Evolutionary conservation across 768 basidiomycete species (phyloP).

Genomic region (Phlebiopsis flavidoalba): DNA sequence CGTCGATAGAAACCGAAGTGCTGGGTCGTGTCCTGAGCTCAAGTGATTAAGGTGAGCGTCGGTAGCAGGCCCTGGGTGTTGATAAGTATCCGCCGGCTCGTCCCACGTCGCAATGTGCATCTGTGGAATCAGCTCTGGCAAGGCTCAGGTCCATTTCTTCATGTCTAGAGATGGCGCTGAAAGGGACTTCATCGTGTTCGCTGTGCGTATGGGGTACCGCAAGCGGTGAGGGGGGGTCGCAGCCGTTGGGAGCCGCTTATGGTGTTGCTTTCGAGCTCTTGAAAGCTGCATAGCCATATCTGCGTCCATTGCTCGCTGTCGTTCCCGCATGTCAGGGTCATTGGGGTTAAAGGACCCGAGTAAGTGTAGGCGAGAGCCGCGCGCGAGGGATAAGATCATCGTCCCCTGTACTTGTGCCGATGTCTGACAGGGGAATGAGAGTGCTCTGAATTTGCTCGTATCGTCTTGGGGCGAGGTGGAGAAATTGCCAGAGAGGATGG

Average conservation of each 20-base stretch:
- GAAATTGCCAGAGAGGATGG: conserved; percentile 19
- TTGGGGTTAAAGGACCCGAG: conserved; percentile 60
- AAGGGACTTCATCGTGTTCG: conserved; percentile 25
- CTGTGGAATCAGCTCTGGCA: conserved; percentile 28
- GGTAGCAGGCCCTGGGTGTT: conserved; percentile 28
- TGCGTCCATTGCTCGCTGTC: conserved; percentile 91
- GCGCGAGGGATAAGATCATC: conserved; percentile 35
- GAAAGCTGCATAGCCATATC: conserved; percentile 86
- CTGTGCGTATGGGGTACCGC: conserved; percentile 21
- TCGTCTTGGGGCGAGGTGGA: conserved; percentile 21
- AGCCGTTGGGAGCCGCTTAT: conserved; percentile 30
- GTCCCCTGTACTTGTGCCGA: conserved; percentile 17
- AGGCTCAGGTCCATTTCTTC: conserved; percentile 45
- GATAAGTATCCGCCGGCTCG: conserved; percentile 14
- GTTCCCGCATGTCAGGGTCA: conserved; percentile 74
- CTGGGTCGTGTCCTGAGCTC: conserved; percentile 39
- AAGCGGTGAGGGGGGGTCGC: conserved; percentile 27
- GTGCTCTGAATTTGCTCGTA: conserved; percentile 16
- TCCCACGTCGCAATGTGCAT: conserved; percentile 1
- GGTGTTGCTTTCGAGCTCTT: conserved; percentile 63
- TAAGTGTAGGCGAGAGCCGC: conserved; percentile 58
- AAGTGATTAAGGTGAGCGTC: conserved; percentile 34
- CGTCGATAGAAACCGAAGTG: conserved; percentile 30
- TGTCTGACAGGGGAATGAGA: conserved; percentile 24
- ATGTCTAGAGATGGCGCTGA: conserved; percentile 40